Percentiles rank a stretch among this genome's conserved stretches.
These are phyloP conservation scores for Lachnellula suecica DNA, from an alignment of 2,329 filamentous ascomycete genomes.

Conservation along the genomic window DNA sequence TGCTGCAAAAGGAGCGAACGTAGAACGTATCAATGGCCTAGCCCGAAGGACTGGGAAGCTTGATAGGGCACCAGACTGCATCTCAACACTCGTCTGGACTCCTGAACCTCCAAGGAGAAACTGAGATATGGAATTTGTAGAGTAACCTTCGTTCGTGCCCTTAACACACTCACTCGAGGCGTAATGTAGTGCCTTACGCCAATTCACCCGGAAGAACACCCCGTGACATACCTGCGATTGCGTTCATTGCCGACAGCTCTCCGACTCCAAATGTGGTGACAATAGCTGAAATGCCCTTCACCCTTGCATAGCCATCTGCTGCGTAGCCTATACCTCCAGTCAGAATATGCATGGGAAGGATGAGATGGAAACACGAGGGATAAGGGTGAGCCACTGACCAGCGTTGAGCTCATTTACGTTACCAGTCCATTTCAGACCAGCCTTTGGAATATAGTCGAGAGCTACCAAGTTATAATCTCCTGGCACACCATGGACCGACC, in stretches of 20 bases:
- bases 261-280: conserved; percentile 77
- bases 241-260: conserved; percentile 72
- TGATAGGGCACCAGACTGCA: too few species aligned
- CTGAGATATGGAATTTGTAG: too few species aligned
- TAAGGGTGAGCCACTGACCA: conserved; percentile 43
- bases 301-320: conserved; percentile 76
- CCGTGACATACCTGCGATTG: conserved; percentile 52
- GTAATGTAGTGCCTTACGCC: too few species aligned
- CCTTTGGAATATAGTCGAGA: conserved; percentile 62
- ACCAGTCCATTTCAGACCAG: conserved; percentile 62
- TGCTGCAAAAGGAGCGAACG: too few species aligned
- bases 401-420: conserved; percentile 75
- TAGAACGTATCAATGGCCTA: too few species aligned
- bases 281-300: conserved; percentile 68
- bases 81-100: too few species aligned
- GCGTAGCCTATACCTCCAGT: conserved; percentile 70
- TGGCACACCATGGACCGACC: conserved; percentile 67
- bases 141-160: too few species aligned
- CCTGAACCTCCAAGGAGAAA: too few species aligned
- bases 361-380: background rate
- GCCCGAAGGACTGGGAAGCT: too few species aligned
- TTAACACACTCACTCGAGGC: too few species aligned
- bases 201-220: too few species aligned
- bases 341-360: too few species aligned
- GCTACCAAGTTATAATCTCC: conserved; percentile 72